Evolutionary conservation across 2,329 filamentous ascomycete species (phyloP).

Genomic region (Pseudocercospora macadamiae): DNA sequence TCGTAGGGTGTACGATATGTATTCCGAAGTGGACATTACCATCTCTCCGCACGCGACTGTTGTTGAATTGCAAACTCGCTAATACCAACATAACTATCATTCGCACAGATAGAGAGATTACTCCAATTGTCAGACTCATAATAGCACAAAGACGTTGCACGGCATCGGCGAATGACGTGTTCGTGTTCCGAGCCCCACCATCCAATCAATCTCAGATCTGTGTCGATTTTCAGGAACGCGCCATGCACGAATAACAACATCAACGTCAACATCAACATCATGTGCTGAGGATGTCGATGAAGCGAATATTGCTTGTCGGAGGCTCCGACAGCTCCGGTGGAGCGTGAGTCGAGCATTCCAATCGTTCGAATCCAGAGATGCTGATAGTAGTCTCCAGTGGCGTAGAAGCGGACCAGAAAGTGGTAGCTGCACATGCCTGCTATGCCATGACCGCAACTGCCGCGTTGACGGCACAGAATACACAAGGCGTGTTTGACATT

Average conservation of each 20-base stretch:
- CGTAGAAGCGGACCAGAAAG: constrained; percentile 93
- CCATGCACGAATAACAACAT: neutral
- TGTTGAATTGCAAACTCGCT: too few species aligned
- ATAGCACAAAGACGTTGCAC: neutral
- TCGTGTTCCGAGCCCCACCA: neutral
- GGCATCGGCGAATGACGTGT: neutral
- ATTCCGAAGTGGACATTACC: too few species aligned
- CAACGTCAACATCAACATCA: neutral
- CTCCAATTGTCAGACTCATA: too few species aligned
- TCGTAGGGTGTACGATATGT: too few species aligned
- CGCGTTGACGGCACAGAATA: constrained; percentile 95
- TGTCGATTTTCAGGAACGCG: constrained; percentile 7
- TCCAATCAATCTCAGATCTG: constrained; percentile 12
- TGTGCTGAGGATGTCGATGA: constrained; percentile 31
- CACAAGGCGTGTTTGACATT: constrained; percentile 77
- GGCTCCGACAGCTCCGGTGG: constrained; percentile 90
- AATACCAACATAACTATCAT: too few species aligned
- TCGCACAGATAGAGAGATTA: too few species aligned
- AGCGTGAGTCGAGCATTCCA: constrained; percentile 63
- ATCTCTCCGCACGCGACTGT: too few species aligned
- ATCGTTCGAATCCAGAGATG: neutral
- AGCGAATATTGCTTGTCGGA: constrained; percentile 76
- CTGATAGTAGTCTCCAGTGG: constrained; percentile 61
- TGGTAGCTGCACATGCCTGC: constrained; percentile 80
- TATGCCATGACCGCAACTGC: constrained; percentile 97